Evolutionary conservation across 2,329 filamentous ascomycete species (phyloP), one percentile per base, ranked within the genome.

Genomic region (Cladophialophora carrionii): DNA sequence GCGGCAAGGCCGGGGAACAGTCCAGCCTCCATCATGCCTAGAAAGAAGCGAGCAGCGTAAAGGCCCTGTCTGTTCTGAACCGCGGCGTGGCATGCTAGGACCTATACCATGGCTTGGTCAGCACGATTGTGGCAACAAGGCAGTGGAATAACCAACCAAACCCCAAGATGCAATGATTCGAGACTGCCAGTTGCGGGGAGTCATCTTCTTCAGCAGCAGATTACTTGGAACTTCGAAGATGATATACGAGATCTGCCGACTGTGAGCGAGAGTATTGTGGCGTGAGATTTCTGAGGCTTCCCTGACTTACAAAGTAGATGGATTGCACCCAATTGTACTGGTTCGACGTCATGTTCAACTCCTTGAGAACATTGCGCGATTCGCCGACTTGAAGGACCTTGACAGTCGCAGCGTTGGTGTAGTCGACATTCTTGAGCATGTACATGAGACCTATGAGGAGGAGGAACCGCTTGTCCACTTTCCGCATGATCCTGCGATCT

Each of bases 381-480:
- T 77, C 53, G 3, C 77, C 78, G 20, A 79, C 76, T 67, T 81
- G 78, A 2, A 81, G 70, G 12, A 81, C 78, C 63, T 79, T 79
- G 61, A 80, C 76, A 17, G 72, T 76, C 0, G 78, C 75, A 1
- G 77, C 77, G 70, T 80, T 81, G 29, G 71, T 75, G 62, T 76
- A 76, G 60, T 80, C 78, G 61, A 80, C 75, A 64, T 77, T 75
- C 57, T 81, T 81, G 57, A 81, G 75, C 88, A 91, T 91, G 55
- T 89, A 77, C 41, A 84, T 77, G 6, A 88, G 84, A 55, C 89
- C 89, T 32, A 87, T 73, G 12, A 91, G 80, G 32, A 92, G 80
- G 3, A 88, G 85, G 0, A 80, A 80, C 51, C 89, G 90, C 68
- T 90, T 89, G 58, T 91, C 91, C 3, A 81, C 78, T 65, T 81